These are phyloP conservation scores for Fusarium poae DNA, from an alignment of 2,329 filamentous ascomycete species.

Conservation along the genomic window DNA sequence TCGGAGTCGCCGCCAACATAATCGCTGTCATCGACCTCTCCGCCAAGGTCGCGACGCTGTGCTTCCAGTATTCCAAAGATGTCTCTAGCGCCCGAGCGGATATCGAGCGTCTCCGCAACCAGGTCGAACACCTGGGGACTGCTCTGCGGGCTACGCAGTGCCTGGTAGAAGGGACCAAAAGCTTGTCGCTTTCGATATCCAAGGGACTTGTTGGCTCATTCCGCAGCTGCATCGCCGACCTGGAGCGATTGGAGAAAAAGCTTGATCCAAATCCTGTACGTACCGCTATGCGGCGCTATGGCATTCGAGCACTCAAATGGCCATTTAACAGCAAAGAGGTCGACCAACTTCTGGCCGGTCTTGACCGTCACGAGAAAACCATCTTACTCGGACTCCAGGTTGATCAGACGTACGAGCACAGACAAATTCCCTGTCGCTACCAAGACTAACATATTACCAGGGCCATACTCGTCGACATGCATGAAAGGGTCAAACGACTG, in stretches of 20 bases:
- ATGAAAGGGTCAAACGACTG: not conserved
- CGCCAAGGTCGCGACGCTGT: not conserved
- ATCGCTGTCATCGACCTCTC: slow-evolving; percentile 5
- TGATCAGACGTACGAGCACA: slow-evolving; percentile 12
- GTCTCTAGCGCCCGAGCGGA: slow-evolving; percentile 12
- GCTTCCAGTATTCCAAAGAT: slow-evolving; percentile 7
- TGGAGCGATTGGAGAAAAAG: not conserved
- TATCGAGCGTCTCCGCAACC: slow-evolving; percentile 6
- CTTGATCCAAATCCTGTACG: slow-evolving; percentile 1
- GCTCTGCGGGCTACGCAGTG: not conserved
- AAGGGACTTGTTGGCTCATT: not conserved
- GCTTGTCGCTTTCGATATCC: not conserved
- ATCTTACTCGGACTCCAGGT: slow-evolving; percentile 8
- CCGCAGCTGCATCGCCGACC: not conserved
- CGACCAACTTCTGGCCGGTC: not conserved
- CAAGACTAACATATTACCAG: not conserved
- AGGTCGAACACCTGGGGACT: not conserved
- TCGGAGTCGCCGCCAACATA: slow-evolving; percentile 6
- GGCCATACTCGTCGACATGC: not conserved
- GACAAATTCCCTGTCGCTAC: not conserved
- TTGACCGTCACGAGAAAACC: not conserved
- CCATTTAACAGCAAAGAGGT: slow-evolving; percentile 26
- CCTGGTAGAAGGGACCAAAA: not conserved
- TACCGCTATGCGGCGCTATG: slow-evolving; percentile 14
- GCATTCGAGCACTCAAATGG: slow-evolving; percentile 25